Conservation (phyloP, 2,329 filamentous ascomycete genomes). For the Penicillium sp. region DNA sequence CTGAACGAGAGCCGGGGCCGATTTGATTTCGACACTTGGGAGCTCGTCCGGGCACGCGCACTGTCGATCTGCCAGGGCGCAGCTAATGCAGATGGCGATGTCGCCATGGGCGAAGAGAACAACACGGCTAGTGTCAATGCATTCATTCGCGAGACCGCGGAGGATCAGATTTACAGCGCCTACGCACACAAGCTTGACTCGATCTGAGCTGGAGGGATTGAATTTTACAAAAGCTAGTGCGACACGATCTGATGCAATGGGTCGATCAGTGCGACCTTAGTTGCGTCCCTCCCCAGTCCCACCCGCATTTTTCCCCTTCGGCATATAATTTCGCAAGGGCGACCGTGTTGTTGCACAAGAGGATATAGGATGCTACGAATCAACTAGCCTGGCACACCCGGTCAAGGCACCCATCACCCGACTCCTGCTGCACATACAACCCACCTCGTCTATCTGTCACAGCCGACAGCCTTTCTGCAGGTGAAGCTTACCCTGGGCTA, state of each 20-base stretch:
- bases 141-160: slow-evolving; percentile 65
- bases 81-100: slow-evolving; percentile 44
- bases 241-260: background rate
- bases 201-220: slow-evolving; percentile 27
- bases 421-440: slow-evolving; percentile 14
- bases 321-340: background rate
- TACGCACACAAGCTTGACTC: slow-evolving; percentile 43
- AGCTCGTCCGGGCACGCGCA: slow-evolving; percentile 66
- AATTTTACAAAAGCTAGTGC: background rate
- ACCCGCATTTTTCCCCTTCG: too few relatives aligned
- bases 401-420: slow-evolving; percentile 13
- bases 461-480: slow-evolving; percentile 6
- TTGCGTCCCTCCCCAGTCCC: too few relatives aligned
- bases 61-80: slow-evolving; percentile 64
- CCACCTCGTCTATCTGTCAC: background rate
- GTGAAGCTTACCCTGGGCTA: slow-evolving; percentile 3
- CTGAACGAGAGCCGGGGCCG: slow-evolving; percentile 79
- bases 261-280: background rate
- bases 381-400: slow-evolving; percentile 5
- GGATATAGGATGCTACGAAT: background rate
- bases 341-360: background rate
- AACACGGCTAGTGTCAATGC: slow-evolving; percentile 52
- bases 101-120: slow-evolving; percentile 46
- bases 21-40: slow-evolving; percentile 77
- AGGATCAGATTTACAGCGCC: slow-evolving; percentile 53